Conservation (phyloP, 352 stramenopile species). For the Phytophthora hybrid region DNA sequence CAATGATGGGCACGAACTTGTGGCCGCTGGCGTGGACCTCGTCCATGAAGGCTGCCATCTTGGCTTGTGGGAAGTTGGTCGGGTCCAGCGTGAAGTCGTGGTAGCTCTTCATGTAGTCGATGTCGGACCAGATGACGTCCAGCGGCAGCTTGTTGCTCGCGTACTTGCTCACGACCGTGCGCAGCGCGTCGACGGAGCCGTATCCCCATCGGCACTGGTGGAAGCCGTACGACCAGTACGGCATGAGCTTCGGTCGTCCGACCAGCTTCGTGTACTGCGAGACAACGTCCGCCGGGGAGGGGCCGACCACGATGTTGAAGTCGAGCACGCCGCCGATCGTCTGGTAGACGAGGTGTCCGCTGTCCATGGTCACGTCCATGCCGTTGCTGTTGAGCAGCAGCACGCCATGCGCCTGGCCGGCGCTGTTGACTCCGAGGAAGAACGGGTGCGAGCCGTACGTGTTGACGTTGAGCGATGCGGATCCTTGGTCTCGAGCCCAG, state of each 20-base stretch:
- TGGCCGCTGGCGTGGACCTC: slow-evolving; percentile 65
- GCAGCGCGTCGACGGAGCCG: slow-evolving; percentile 34
- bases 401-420: slow-evolving; percentile 55
- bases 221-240: slow-evolving; percentile 80
- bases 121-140: slow-evolving; percentile 71
- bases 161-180: slow-evolving; percentile 56
- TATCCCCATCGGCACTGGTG: slow-evolving; percentile 73
- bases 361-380: slow-evolving; percentile 68
- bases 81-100: slow-evolving; percentile 76
- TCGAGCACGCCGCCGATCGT: slow-evolving; percentile 69
- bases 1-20: slow-evolving; percentile 84
- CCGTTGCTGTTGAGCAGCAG: slow-evolving; percentile 72
- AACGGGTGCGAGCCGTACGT: slow-evolving; percentile 72
- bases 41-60: slow-evolving; percentile 48
- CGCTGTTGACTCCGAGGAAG: slow-evolving; percentile 56
- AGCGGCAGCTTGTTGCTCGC: slow-evolving; percentile 50
- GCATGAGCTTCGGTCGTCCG: slow-evolving; percentile 61
- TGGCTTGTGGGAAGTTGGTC: slow-evolving; percentile 47
- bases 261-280: slow-evolving; percentile 69
- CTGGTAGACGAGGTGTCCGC: slow-evolving; percentile 55
- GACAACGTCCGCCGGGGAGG: slow-evolving; percentile 49
- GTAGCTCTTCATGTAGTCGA: slow-evolving; percentile 69
- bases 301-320: slow-evolving; percentile 63
- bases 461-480: slow-evolving; percentile 45
- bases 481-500: slow-evolving; percentile 52